Evolutionary conservation across 2,329 filamentous ascomycete species (phyloP).

Genomic region (Grosmannia clavigera): DNA sequence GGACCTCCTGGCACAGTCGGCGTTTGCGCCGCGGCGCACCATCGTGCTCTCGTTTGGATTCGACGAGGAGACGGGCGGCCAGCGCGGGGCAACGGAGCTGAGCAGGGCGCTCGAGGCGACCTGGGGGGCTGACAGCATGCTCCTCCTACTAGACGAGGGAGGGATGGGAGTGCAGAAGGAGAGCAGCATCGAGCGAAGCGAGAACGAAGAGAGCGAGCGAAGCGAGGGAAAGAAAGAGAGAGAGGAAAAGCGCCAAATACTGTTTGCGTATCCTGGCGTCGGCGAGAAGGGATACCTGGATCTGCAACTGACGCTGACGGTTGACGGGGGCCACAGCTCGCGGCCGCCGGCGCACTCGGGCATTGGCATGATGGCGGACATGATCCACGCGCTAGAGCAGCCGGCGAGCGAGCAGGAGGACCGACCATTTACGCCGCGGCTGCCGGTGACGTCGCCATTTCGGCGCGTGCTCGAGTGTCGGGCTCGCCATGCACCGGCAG

Average conservation of each 20-base stretch:
- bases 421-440: slow-evolving; percentile 24
- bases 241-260: slow-evolving; percentile 9
- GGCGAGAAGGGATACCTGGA: slow-evolving; percentile 49
- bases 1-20: slow-evolving; percentile 33
- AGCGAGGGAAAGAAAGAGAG: slow-evolving; percentile 22
- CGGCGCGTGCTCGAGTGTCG: slow-evolving; percentile 31
- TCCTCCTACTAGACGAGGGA: slow-evolving; percentile 46
- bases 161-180: slow-evolving; percentile 23
- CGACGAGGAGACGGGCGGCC: slow-evolving; percentile 46
- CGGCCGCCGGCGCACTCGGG: slow-evolving; percentile 40
- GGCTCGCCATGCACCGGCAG: slow-evolving; percentile 28
- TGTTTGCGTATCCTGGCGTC: slow-evolving; percentile 42
- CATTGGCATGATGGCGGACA: slow-evolving; percentile 36
- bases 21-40: slow-evolving; percentile 40
- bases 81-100: slow-evolving; percentile 34
- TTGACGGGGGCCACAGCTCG: slow-evolving; percentile 46
- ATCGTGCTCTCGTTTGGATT: slow-evolving; percentile 48
- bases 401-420: slow-evolving; percentile 45
- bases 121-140: slow-evolving; percentile 40
- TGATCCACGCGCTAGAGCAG: slow-evolving; percentile 34
- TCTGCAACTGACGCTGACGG: slow-evolving; percentile 39
- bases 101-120: slow-evolving; percentile 28
- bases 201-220: slow-evolving; percentile 19
- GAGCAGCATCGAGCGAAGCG: slow-evolving; percentile 29
- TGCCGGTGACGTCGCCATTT: slow-evolving; percentile 16